A percentile compares a stretch with the other conserved stretches of the same genome.
These are phyloP conservation scores for Coprinellus micaceus DNA, from an alignment of 768 basidiomycete genomes.

Conservation along the genomic window DNA sequence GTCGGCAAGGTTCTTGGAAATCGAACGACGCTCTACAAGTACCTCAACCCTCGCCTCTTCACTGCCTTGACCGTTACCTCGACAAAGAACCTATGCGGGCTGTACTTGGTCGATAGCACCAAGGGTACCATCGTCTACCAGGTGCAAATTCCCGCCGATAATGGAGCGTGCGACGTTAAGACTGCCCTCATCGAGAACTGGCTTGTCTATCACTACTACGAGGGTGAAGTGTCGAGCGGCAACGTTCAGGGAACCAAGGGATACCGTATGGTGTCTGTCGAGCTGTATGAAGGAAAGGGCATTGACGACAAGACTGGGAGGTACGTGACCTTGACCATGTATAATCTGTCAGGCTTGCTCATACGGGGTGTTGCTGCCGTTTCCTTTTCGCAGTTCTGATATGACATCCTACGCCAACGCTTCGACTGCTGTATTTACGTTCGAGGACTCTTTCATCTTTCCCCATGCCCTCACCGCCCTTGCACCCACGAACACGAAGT, in stretches of 20 bases:
- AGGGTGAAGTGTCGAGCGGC: constrained; percentile 44
- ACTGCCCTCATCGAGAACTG: constrained; percentile 82
- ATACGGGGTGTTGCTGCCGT: not conserved
- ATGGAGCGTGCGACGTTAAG: constrained; percentile 59
- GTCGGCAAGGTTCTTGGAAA: constrained; percentile 84
- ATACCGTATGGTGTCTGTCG: constrained; percentile 73
- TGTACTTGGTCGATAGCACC: constrained; percentile 76
- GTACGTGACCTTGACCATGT: constrained; percentile 35
- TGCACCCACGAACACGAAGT: constrained; percentile 76
- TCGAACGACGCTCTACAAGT: constrained; percentile 89
- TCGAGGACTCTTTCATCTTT: constrained; percentile 40
- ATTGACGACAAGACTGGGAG: constrained; percentile 70
- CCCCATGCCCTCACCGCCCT: constrained; percentile 68
- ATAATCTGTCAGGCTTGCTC: not conserved
- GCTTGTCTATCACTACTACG: constrained; percentile 86
- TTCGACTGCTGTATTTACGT: constrained; percentile 64
- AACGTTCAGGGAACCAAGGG: constrained; percentile 55
- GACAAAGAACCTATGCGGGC: constrained; percentile 40
- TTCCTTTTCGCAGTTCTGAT: constrained; percentile 33
- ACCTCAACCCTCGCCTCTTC: constrained; percentile 79
- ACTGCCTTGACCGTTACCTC: constrained; percentile 54
- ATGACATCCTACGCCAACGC: constrained; percentile 47
- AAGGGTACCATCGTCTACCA: constrained; percentile 78
- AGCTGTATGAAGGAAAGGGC: constrained; percentile 78
- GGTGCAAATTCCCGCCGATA: constrained; percentile 43